phyloP scores from a whole-genome alignment of 139 green algal species.

The Mesotaenium endlicherianum region DNA sequence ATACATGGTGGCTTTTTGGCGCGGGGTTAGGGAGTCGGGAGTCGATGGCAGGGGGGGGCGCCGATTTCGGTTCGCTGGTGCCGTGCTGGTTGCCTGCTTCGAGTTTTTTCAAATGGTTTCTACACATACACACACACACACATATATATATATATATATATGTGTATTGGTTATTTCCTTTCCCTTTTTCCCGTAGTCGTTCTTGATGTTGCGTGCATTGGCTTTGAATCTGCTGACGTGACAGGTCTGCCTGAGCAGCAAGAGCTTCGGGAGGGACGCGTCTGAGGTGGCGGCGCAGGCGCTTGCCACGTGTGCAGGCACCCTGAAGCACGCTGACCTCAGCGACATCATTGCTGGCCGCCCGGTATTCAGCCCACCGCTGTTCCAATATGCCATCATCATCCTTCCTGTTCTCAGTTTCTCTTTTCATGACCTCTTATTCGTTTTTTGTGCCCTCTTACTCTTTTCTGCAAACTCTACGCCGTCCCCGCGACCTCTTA shows the following conservation, averaged over 20 bases:
- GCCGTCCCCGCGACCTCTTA: no score
- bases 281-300: slow-evolving; percentile 1
- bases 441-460: no score
- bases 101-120: no score
- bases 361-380: no score
- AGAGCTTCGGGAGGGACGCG: slow-evolving; percentile 9
- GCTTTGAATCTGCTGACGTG: background rate
- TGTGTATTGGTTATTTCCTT: slow-evolving; percentile 5
- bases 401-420: no score
- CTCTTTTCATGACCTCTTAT: no score
- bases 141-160: background rate
- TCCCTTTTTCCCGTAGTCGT: background rate
- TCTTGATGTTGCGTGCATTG: background rate
- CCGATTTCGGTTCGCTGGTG: no score
- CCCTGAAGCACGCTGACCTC: slow-evolving; percentile 20
- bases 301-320: background rate
- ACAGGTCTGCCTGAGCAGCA: slow-evolving; percentile 28
- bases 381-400: no score
- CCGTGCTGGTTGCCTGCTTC: no score
- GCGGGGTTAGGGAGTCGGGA: background rate
- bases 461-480: no score
- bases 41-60: background rate
- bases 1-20: no score
- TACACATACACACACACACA: background rate
- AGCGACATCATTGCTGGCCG: slow-evolving; percentile 39